Conservation (phyloP, 371 early-diverging fungal genomes). For the Mucor racemosus region DNA sequence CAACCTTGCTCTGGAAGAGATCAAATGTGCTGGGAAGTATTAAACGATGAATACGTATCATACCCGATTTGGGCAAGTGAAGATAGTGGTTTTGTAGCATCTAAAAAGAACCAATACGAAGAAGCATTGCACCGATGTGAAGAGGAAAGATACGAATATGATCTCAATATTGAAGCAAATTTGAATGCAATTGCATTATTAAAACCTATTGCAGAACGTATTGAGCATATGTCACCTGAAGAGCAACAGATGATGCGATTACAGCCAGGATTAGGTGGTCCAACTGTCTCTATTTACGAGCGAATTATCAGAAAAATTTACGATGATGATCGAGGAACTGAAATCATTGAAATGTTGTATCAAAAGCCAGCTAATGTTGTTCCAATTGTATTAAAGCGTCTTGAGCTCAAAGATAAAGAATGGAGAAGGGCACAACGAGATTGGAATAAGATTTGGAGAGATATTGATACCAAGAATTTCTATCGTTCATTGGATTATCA, state of each 20-base stretch:
- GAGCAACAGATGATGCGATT: constrained; percentile 75
- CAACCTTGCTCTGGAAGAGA: constrained; percentile 85
- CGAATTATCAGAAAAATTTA: constrained; percentile 92
- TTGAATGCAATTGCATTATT: constrained; percentile 86
- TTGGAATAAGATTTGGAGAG: constrained; percentile 97
- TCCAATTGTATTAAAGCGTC: constrained; percentile 92
- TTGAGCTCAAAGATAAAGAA: constrained; percentile 97
- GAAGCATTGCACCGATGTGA: constrained; percentile 94
- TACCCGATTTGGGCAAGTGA: constrained; percentile 96
- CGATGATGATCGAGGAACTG: constrained; percentile 83
- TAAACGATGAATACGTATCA: constrained; percentile 93
- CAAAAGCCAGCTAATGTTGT: constrained; percentile 90
- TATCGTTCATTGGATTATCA: constrained; percentile 97
- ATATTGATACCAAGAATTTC: constrained; percentile 91
- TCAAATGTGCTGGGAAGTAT: constrained; percentile 85
- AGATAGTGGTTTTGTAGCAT: constrained; percentile 88
- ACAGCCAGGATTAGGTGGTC: constrained; percentile 82
- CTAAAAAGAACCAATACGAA: constrained; percentile 91
- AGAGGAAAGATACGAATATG: constrained; percentile 95
- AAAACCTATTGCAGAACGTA: constrained; percentile 77
- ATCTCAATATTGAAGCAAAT: constrained; percentile 95
- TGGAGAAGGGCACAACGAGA: constrained; percentile 86
- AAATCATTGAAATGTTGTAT: constrained; percentile 94
- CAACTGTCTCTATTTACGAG: constrained; percentile 85
- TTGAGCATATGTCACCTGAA: constrained; percentile 81